These are phyloP conservation scores for Alternaria ventricosa DNA, from an alignment of 2,329 filamentous ascomycete species.

Conservation along the genomic window DNA sequence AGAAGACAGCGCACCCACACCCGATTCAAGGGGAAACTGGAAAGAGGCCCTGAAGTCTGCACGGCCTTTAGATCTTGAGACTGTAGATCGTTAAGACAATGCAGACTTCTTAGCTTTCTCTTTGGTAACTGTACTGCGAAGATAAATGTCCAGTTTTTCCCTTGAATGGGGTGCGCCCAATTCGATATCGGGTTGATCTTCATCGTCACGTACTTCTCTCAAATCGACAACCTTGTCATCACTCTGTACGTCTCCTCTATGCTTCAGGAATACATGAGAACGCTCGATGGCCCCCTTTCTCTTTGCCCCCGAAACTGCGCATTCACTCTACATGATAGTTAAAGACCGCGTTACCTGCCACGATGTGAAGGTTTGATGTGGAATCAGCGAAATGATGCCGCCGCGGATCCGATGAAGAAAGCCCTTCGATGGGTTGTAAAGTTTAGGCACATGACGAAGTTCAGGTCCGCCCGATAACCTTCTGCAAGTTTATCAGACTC, in stretches of 20 bases:
- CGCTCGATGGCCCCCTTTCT: not conserved
- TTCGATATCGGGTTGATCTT: not conserved
- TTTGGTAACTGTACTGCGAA: not conserved
- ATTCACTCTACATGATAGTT: not conserved
- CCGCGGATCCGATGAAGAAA: not conserved
- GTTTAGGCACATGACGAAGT: not conserved
- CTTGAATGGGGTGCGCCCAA: not conserved
- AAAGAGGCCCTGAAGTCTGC: not conserved
- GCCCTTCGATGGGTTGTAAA: not conserved
- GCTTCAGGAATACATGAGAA: no score
- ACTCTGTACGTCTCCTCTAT: not conserved
- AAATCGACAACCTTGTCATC: not conserved
- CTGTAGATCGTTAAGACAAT: not conserved
- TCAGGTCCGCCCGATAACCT: not conserved
- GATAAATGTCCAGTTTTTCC: not conserved
- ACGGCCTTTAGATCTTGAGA: not conserved
- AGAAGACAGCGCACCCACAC: not conserved
- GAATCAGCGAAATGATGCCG: not conserved
- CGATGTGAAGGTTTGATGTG: not conserved
- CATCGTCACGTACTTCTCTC: not conserved
- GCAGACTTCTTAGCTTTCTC: not conserved
- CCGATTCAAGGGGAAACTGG: not conserved
- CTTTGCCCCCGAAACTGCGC: not conserved
- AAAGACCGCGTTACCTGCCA: not conserved
- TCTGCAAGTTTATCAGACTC: not conserved